Evolutionary conservation across 768 basidiomycete genomes (phyloP).

Genomic region (Russula brevipes): DNA sequence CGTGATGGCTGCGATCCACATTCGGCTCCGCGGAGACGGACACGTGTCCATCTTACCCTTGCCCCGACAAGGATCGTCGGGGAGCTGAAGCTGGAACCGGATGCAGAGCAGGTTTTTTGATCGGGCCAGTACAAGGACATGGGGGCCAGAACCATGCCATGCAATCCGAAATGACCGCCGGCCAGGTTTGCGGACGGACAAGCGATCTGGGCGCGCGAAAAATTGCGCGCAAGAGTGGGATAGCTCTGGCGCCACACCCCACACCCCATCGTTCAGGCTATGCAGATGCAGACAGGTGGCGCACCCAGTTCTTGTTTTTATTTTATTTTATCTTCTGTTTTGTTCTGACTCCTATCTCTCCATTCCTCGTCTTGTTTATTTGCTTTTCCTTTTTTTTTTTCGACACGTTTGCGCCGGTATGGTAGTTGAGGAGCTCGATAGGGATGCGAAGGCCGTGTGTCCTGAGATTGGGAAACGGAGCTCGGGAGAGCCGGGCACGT

Average conservation of each 20-base stretch:
- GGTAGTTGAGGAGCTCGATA: constrained; percentile 2
- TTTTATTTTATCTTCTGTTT: background rate
- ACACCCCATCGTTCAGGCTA: no score
- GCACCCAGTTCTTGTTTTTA: background rate
- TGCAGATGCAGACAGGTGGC: no score
- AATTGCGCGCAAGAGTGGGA: constrained; percentile 6
- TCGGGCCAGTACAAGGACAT: background rate
- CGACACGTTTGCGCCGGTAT: background rate
- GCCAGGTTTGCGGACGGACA: background rate
- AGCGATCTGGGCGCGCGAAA: constrained; percentile 5
- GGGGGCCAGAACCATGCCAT: no score
- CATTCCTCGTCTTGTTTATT: background rate
- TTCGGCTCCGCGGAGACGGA: background rate
- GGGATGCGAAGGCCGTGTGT: background rate
- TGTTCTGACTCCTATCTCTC: background rate
- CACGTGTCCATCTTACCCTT: background rate
- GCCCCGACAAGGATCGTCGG: background rate
- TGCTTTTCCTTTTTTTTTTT: background rate
- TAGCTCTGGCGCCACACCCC: constrained; percentile 16
- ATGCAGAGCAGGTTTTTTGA: background rate
- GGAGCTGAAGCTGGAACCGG: background rate
- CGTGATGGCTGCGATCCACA: no score
- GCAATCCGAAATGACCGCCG: background rate
- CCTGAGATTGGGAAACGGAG: background rate
- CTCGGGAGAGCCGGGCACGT: background rate